Conservation (phyloP, 345 rosid genomes). For the Excoecaria cochinchinensis region DNA sequence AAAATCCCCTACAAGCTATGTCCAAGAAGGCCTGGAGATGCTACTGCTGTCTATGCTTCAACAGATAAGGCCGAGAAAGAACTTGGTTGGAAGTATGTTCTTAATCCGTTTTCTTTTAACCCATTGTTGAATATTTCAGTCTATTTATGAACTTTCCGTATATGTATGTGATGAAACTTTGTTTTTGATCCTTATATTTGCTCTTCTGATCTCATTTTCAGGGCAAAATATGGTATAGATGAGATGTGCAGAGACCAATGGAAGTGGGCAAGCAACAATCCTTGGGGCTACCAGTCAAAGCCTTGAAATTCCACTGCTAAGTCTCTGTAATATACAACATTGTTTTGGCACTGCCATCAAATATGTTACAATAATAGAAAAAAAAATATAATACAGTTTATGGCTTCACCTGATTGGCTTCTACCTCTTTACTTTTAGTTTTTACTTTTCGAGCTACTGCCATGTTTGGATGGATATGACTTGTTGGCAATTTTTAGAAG, state of each 20-base stretch:
- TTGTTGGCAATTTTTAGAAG: too few species aligned
- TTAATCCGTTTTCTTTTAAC: conserved; percentile 5
- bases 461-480: too few species aligned
- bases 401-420: not conserved
- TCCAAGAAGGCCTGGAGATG: conserved; percentile 90
- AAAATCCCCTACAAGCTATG: conserved; percentile 78
- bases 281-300: conserved; percentile 78
- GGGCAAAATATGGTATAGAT: conserved; percentile 84
- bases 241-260: conserved; percentile 98
- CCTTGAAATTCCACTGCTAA: conserved; percentile 27
- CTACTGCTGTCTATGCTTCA: conserved; percentile 82
- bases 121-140: not conserved
- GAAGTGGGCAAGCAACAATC: conserved; percentile 88
- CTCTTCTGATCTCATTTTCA: conserved; percentile 24
- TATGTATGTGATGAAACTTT: not conserved
- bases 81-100: conserved; percentile 88
- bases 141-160: not conserved
- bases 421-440: not conserved
- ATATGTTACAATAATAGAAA: not conserved
- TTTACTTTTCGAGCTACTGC: not conserved
- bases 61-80: conserved; percentile 72
- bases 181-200: not conserved
- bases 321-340: conserved; percentile 1
- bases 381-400: not conserved
- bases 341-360: not conserved